Evolutionary conservation across 2,329 filamentous ascomycete genomes (phyloP).

Genomic region (Allantophomopsis lycopodina): DNA sequence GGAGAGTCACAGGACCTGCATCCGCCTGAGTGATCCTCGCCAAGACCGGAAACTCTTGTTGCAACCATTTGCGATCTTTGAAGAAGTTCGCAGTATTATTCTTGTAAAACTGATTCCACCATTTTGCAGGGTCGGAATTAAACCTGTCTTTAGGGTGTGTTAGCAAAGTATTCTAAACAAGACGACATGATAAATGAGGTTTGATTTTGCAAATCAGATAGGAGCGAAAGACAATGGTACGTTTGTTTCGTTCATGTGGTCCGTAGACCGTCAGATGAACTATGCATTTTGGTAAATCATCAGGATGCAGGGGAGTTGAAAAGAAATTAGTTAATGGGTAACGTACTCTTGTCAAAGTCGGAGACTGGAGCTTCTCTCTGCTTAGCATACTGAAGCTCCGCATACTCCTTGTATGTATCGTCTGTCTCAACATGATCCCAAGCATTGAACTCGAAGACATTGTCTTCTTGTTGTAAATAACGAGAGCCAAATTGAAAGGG

Average conservation of each 20-base stretch:
- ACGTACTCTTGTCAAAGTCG: conserved; percentile 78
- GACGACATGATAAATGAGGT: conserved; percentile 2
- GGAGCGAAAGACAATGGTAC: conserved; percentile 55
- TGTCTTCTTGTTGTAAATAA: conserved; percentile 67
- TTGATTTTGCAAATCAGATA: conserved; percentile 42
- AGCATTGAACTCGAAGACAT: conserved; percentile 95
- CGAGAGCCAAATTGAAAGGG: conserved; percentile 95
- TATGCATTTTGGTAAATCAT: conserved; percentile 50
- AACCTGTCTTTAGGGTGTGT: conserved; percentile 51
- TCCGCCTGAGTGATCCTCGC: conserved; percentile 57
- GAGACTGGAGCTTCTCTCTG: conserved; percentile 80
- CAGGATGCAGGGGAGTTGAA: conserved; percentile 19
- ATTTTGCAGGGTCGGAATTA: conserved; percentile 81
- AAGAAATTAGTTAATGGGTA: conserved; percentile 1
- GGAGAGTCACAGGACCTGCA: conserved; percentile 54
- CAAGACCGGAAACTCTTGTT: conserved; percentile 90
- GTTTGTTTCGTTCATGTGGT: conserved; percentile 43
- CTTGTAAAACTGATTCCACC: conserved; percentile 98
- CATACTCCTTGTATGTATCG: conserved; percentile 73
- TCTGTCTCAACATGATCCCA: conserved; percentile 98
- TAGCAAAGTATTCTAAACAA: conserved; percentile 18
- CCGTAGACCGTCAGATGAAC: conserved; percentile 48
- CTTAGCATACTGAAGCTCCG: conserved; percentile 69
- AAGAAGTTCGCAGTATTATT: conserved; percentile 98
- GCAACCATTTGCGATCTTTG: conserved; percentile 95